A percentile compares a stretch with the other conserved stretches of the same genome.
Conservation (phyloP, 2,329 filamentous ascomycete genomes). For the Biscogniauxia marginata region DNA sequence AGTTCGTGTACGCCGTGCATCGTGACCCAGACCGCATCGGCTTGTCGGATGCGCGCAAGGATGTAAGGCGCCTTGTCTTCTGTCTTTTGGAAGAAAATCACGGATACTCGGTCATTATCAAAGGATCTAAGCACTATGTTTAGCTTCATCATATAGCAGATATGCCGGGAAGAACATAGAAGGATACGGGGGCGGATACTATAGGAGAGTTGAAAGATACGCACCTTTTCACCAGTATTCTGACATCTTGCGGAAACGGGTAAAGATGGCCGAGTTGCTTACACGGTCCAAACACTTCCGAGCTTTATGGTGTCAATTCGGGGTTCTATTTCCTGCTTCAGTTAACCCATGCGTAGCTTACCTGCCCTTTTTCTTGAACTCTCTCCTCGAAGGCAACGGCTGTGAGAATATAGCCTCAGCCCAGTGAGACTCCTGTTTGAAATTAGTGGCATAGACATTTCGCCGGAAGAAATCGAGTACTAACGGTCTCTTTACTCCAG, state of each 20-base stretch:
- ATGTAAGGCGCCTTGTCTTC: conserved; percentile 45
- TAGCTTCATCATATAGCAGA: not conserved
- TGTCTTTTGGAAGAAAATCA: conserved; percentile 51
- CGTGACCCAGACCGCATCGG: conserved; percentile 46
- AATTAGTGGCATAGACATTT: conserved; percentile 4
- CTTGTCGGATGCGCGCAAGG: conserved; percentile 41
- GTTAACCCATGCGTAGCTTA: conserved; percentile 23
- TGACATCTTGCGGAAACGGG: conserved; percentile 46
- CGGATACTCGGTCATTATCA: conserved; percentile 52
- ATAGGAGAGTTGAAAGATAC: conserved; percentile 7
- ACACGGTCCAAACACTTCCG: conserved; percentile 27
- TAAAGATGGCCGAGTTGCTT: conserved; percentile 40
- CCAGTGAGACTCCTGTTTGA: conserved; percentile 53
- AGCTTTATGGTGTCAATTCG: conserved; percentile 13
- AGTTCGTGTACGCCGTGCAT: conserved; percentile 54
- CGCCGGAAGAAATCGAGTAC: conserved; percentile 11
- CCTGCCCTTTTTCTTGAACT: conserved; percentile 42
- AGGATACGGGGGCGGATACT: not conserved
- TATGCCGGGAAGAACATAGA: not conserved
- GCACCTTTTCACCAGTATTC: conserved; percentile 56
- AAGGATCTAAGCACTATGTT: conserved; percentile 42
- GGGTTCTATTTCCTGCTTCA: not conserved
- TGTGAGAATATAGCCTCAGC: conserved; percentile 59
- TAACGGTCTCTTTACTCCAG: conserved; percentile 29
- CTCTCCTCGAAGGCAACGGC: conserved; percentile 50